Conservation (phyloP, 2,329 filamentous ascomycete species). For the Neofusicoccum ribis region DNA sequence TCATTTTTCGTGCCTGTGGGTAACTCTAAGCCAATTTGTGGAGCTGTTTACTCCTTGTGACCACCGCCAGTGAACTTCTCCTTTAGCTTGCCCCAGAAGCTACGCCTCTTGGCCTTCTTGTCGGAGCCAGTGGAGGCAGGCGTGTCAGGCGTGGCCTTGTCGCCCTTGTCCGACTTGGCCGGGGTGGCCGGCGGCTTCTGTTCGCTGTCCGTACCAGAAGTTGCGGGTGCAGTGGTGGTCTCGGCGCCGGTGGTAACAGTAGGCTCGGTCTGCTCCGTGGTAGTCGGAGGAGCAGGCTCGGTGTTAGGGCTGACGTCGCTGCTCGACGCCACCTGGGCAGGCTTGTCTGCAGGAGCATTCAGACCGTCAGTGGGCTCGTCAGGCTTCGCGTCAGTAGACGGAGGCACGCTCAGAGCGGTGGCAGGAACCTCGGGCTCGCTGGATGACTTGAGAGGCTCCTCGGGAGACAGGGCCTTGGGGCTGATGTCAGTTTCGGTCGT, state of each 20-base stretch:
- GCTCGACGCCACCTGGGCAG: conserved; percentile 34
- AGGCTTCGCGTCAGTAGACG: not conserved
- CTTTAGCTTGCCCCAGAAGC: conserved; percentile 51
- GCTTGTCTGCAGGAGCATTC: conserved; percentile 37
- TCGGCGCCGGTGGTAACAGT: conserved; percentile 42
- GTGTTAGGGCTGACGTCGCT: conserved; percentile 46
- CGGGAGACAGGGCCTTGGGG: conserved; percentile 18
- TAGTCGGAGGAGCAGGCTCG: conserved; percentile 29
- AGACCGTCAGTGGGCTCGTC: conserved; percentile 25
- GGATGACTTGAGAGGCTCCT: conserved; percentile 28
- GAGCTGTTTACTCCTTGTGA: conserved; percentile 13
- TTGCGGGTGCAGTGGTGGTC: conserved; percentile 32
- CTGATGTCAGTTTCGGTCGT: conserved; percentile 16
- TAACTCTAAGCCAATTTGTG: not conserved
- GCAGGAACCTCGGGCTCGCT: conserved; percentile 27
- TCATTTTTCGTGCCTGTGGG: not conserved
- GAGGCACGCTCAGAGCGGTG: conserved; percentile 10
- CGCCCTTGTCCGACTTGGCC: conserved; percentile 24
- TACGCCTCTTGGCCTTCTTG: conserved; percentile 49
- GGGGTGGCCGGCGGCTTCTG: conserved; percentile 23
- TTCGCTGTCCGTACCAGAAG: conserved; percentile 14
- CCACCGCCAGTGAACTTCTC: conserved; percentile 41
- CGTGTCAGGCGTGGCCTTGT: conserved; percentile 19
- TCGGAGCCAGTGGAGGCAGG: conserved; percentile 26
- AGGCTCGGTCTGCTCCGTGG: conserved; percentile 37